phyloP scores from a whole-genome alignment of 352 stramenopile species.

The Pythium plurisporium region DNA sequence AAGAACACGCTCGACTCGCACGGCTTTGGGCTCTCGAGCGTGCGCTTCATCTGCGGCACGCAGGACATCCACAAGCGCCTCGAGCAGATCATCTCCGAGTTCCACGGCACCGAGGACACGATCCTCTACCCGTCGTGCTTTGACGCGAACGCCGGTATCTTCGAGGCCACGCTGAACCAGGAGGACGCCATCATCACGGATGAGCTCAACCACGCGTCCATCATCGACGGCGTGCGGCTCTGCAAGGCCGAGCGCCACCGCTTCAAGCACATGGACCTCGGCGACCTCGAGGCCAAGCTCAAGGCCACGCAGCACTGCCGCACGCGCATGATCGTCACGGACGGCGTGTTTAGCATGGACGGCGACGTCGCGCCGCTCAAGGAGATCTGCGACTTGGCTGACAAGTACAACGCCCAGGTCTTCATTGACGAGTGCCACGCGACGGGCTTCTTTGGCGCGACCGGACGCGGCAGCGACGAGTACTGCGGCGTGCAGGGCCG shows the following conservation, averaged over 20 bases:
- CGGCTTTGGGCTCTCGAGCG: constrained; percentile 89
- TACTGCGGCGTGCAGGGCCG: constrained; percentile 87
- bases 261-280: constrained; percentile 93
- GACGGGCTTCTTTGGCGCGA: constrained; percentile 91
- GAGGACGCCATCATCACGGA: constrained; percentile 93
- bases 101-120: constrained; percentile 92
- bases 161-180: constrained; percentile 82
- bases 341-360: constrained; percentile 96
- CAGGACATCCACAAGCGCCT: constrained; percentile 94
- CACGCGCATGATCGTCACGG: constrained; percentile 89
- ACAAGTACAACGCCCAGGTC: constrained; percentile 91
- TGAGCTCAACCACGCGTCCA: constrained; percentile 92
- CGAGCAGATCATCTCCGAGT: constrained; percentile 86
- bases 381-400: constrained; percentile 87
- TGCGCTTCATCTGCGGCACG: constrained; percentile 94
- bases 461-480: constrained; percentile 89
- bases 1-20: constrained; percentile 78
- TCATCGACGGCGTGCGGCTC: constrained; percentile 93
- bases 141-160: constrained; percentile 92
- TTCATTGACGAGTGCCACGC: constrained; percentile 95
- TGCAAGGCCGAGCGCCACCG: constrained; percentile 92
- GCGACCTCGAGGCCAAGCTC: constrained; percentile 88
- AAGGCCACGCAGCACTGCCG: constrained; percentile 87
- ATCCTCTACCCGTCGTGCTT: constrained; percentile 95
- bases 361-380: constrained; percentile 89